Evolutionary conservation across 441 rosid genomes (phyloP), one percentile per base, ranked within the genome.

Genomic region (Heliophila coronopifolia): DNA sequence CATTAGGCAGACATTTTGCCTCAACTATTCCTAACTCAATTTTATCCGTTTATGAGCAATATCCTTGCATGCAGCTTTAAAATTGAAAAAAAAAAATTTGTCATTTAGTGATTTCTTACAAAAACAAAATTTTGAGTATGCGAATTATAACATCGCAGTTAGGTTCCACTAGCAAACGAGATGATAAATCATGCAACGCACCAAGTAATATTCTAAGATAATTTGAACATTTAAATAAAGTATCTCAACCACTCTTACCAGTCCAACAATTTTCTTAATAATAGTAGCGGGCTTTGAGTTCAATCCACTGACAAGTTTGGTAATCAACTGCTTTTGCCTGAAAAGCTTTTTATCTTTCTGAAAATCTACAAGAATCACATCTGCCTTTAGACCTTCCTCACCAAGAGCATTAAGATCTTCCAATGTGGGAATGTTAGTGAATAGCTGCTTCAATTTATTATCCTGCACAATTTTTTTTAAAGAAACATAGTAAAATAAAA

Each of bases 221-320:
- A 10, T n/a, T 11, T 50, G 38, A 40, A 11, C 39, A 53, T 11
- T 9, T 8, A 54, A 30, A 54, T 23, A 6, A 43, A 47, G 41
- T 23, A 27, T 53, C 26, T 24, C 40, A 69, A 25, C 17, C 54
- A 43, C 31, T 61, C 76, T 66, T 60, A 93, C 97, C 95, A 86
- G 69, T 73, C 81, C 96, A 20, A 95, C 96, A 43, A 93, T 86
- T 86, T 93, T 93, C 77, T 84, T 93, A 52, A 89, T 79, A 80
- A 86, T 67, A 52, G 74, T 77, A 48, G 91, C 84, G 24, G 96
- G 90, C 72, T 89, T 86, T 54, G 99, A 79, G 68, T 72, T 77
- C 73, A 84, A 54, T 59, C 73, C 77, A 68, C 75, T 86, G 32
- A 78, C 94, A 62, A 89, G 73, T 26, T 93, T 73, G 59, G 65